Evolutionary conservation across 768 basidiomycete species (phyloP), one percentile per base, ranked within the genome.

Genomic region (Austroboletus eburneus): DNA sequence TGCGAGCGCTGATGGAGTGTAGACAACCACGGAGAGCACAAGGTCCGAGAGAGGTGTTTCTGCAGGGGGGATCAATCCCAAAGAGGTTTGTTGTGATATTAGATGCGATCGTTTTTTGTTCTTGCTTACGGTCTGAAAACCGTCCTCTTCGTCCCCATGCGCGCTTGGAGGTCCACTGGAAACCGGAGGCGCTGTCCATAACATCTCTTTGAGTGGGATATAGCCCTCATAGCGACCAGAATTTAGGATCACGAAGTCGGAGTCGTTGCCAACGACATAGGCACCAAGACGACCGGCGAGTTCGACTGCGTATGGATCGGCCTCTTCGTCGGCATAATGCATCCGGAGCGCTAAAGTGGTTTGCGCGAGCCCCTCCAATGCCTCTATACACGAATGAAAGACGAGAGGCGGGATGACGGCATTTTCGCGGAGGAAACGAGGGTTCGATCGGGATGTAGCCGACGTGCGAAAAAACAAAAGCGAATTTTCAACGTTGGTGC

Each of bases 401-500:
- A 69, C 67, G 21, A 90, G 73, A 1, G 87, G 87, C 1, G 89
- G 89, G 22, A 90, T 68, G 45, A 91, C 84, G 23, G 79, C 72
- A n/a, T 78, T 79, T 58, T 90, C 87, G 36, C 76, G 73, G 36
- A 91, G 68, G 56, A 88, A 91, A 35, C 85, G 73, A 5, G 78
- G 74, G 8, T 75, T 75, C 12, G 79, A 69, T 29, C 90, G 78
- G 20, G 88, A 85, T 3, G 65, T 56, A 0, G 72, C 35, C 0
- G 90, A 91, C 1, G 90, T 91, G 23, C 89, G 80, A 63, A 90
- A 92, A 69, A 91, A 92, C 9, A 92, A 69, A 13, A 82, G 71
- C 2, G 79, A 78, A 22, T 78, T 77, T 36, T 85, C 75, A 32
- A 91, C 70, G 48, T 72, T 72, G 10, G 73, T 76, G 55, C 81